phyloP scores from a whole-genome alignment of 2,329 filamentous ascomycete species.

The Ambrosiella beaveri region DNA sequence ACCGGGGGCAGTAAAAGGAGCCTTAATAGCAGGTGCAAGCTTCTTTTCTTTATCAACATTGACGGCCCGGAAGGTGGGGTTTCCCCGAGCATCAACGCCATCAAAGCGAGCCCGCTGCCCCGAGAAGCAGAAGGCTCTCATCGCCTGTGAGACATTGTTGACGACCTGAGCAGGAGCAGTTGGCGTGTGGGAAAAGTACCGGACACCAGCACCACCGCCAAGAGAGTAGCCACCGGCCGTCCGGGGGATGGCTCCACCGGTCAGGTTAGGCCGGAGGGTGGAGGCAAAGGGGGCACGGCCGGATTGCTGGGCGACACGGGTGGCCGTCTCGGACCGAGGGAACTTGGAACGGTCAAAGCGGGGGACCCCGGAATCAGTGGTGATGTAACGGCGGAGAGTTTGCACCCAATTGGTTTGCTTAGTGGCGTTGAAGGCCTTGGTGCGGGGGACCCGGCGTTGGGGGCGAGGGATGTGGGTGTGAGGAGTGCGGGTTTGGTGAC shows the following conservation, averaged over 20 bases:
- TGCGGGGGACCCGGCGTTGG: conserved; percentile 24
- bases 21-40: conserved; percentile 6
- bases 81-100: conserved; percentile 53
- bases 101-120: conserved; percentile 81
- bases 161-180: conserved; percentile 77
- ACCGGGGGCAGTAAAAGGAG: conserved; percentile 49
- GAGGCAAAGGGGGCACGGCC: conserved; percentile 73
- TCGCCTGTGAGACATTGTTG: conserved; percentile 84
- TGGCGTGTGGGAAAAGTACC: conserved; percentile 82
- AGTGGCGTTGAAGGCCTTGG: conserved; percentile 9
- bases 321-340: conserved; percentile 11
- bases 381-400: conserved; percentile 11
- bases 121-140: conserved; percentile 82
- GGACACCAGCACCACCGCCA: conserved; percentile 35
- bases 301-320: conserved; percentile 23
- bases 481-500: conserved; percentile 30
- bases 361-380: conserved; percentile 9
- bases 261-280: conserved; percentile 78
- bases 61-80: conserved; percentile 66
- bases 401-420: conserved; percentile 7
- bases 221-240: conserved; percentile 78
- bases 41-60: conserved; percentile 46
- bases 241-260: conserved; percentile 67
- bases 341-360: conserved; percentile 12
- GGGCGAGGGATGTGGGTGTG: conserved; percentile 34